Base-by-base conservation (phyloP, 164 flowering plant genomes). In the Aristolochia californica region DNA sequence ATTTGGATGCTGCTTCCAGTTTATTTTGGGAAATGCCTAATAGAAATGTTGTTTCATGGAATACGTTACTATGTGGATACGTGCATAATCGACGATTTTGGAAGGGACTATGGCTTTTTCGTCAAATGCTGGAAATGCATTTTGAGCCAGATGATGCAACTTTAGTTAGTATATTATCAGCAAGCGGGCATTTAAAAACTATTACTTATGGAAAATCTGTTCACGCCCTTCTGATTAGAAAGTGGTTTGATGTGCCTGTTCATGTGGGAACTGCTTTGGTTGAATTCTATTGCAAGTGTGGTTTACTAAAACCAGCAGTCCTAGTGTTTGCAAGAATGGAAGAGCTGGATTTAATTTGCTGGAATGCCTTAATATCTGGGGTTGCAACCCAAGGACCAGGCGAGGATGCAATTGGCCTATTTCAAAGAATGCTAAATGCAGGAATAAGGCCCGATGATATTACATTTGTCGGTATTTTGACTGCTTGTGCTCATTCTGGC, bases 21-120 rank as follows among this genome's bases (percentile, higher is more conserved):
- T 53, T 53, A 30, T 53, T 53, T 23, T 53, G 55, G 55, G 55
- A 53, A 18, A 53, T 53, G 34, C 55, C 55, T 17, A 5, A 15
- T 5, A 53, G 55, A 30, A 53, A 53, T 22, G 34, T 53, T 16
- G 26, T 53, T 53, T 53, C 55, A 24, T 53, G 55, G 55, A 53
- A 53, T 23, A 53, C 34, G 17, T 53, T 53, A 27, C 27, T 52
- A 22, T 28, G 25, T 52, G 55, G 55, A 23, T 52, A 52, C 17
- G 28, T 23, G 13, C 25, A 23, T 34, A 34, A 34, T 8, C 40
- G 40, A 34, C 7, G 40, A 34, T 34, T 34, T 34, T 34, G 40
- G 40, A 34, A 34, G 10, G 40, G 40, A 34, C 40, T 34, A 1
- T 34, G 40, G 40, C 40, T 34, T 34, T 34, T 34, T 12, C 40